Evolutionary conservation across 495 filamentous ascomycete species (phyloP).

Genomic region (Neurospora sp.): DNA sequence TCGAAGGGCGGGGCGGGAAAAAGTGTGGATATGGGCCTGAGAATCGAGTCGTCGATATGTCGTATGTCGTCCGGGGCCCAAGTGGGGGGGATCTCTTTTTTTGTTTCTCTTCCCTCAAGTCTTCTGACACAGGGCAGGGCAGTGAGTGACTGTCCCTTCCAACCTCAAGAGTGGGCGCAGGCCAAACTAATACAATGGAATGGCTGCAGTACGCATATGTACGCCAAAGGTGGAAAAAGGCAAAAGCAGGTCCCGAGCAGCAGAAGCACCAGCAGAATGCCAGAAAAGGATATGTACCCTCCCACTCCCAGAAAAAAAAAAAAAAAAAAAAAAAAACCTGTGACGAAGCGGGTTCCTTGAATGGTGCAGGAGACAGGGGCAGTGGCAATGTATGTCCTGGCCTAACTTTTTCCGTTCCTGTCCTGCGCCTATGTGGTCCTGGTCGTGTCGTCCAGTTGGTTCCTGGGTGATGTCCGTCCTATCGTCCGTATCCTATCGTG

Average conservation of each 20-base stretch:
- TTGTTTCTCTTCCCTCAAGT: not conserved
- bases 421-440: not conserved
- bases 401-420: not conserved
- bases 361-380: slow-evolving; percentile 13
- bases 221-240: slow-evolving; percentile 5
- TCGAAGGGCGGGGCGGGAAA: not conserved
- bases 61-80: not conserved
- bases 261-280: not conserved
- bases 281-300: not conserved
- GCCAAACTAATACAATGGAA: not conserved
- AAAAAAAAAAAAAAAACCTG: not conserved
- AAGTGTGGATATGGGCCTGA: not conserved
- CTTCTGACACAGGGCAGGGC: not conserved
- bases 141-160: not conserved
- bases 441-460: not conserved
- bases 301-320: not conserved
- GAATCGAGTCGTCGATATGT: not conserved
- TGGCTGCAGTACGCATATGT: not conserved
- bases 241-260: slow-evolving; percentile 18
- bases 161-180: not conserved
- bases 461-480: not conserved
- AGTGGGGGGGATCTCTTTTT: not conserved
- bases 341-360: slow-evolving; percentile 9
- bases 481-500: too few relatives aligned
- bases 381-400: slow-evolving; percentile 14